Evolutionary conservation across 495 filamentous ascomycete genomes (phyloP), one percentile per base, ranked within the genome.

Genomic region (Xylaria grammica): DNA sequence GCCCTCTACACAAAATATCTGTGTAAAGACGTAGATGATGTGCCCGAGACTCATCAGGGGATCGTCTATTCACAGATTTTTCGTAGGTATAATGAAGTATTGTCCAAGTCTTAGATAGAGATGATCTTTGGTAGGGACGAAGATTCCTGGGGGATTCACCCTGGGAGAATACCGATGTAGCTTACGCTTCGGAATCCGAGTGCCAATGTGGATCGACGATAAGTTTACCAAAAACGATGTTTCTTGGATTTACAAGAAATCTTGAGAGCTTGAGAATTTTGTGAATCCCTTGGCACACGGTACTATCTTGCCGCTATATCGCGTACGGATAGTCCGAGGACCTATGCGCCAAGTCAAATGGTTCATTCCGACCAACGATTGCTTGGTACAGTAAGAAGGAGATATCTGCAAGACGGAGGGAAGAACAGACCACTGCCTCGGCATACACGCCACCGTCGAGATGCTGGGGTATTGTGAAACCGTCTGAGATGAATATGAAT

Each of bases 341-440:
- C 56, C 69, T 70, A 69, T 71, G 71, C 68, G 71, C 71, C 71
- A 73, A 71, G 66, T 65, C 61, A 44, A 63, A 26, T 67, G 36
- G 65, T 67, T 69, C 64, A 66, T 67, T 44, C 61, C 45, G 52
- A 62, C 60, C 58, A 24, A 60, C 50, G 60, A 61, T 67, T 65
- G n/a, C n/a, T n/a, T n/a, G n/a, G n/a, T n/a, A 68, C 53, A 65
- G 63, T 62, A 65, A 70, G 36, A 44, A 30, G 38, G 45, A 22
- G 38, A 52, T 40, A 19, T 46, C 38, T 49, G 45, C 26, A 44
- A 15, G 20, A 46, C 4, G 38, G 27, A 56, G 32, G 54, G 32
- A 42, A 44, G 15, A 44, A 15, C 26, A 26, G 34, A 58, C 27
- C n/a, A 42, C 50, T 40, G 50, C 38, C 27, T 55, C 51, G 52